phyloP scores from a whole-genome alignment of 2,329 filamentous ascomycete species.

The Phialocephala sp. region DNA sequence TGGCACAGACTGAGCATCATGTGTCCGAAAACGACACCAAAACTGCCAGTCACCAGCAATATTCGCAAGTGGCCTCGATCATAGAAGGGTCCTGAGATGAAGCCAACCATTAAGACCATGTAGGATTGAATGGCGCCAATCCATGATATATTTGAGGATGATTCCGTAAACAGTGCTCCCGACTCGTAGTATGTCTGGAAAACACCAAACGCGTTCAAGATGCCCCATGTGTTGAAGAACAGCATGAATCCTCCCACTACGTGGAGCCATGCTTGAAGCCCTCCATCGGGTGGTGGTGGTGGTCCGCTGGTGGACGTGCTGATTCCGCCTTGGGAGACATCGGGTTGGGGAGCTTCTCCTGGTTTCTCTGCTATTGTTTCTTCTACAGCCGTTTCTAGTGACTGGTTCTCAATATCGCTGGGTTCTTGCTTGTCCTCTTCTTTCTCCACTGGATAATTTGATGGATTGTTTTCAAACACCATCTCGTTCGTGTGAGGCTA shows the following conservation, averaged over 20 bases:
- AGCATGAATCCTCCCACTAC: slow-evolving; percentile 57
- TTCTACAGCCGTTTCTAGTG: background rate
- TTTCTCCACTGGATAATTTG: background rate
- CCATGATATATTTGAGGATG: slow-evolving; percentile 61
- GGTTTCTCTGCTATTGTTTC: background rate
- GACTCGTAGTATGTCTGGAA: slow-evolving; percentile 63
- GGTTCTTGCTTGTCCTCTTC: background rate
- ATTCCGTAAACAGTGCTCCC: slow-evolving; percentile 52
- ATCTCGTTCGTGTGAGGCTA: background rate
- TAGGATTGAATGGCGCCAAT: slow-evolving; percentile 59
- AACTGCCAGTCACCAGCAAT: slow-evolving; percentile 56
- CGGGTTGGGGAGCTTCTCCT: background rate
- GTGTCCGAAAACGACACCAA: slow-evolving; percentile 63
- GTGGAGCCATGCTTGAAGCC: slow-evolving; percentile 57
- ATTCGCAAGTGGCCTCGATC: slow-evolving; percentile 64
- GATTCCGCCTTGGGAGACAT: background rate
- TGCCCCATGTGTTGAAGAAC: slow-evolving; percentile 61
- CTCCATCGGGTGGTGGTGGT: slow-evolving; percentile 55
- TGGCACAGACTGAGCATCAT: slow-evolving; percentile 66
- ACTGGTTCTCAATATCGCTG: background rate
- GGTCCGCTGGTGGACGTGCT: background rate
- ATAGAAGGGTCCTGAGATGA: slow-evolving; percentile 64
- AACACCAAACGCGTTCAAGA: slow-evolving; percentile 54
- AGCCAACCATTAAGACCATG: slow-evolving; percentile 56
- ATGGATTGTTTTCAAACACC: background rate